A percentile compares a stretch with the other conserved stretches of the same genome.
These are phyloP conservation scores for Nannochloropsis gaditana DNA, from an alignment of 108 stramenopile genomes.

Conservation along the genomic window DNA sequence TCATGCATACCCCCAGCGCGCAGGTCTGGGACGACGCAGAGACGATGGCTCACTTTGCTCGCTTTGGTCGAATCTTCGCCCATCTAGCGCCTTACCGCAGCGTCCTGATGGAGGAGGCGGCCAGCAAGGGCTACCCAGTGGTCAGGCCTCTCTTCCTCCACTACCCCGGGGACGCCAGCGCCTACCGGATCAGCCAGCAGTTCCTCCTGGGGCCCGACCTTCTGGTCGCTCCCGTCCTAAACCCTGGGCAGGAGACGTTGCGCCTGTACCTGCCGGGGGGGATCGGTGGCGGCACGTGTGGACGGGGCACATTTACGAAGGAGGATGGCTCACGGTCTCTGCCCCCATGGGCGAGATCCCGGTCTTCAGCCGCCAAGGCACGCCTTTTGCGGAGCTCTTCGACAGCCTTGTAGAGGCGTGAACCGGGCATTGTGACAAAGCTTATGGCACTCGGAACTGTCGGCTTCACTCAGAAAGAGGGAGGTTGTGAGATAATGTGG, in stretches of 20 bases:
- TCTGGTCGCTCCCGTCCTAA: not conserved
- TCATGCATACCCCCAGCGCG: conserved; percentile 18
- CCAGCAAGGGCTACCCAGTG: conserved; percentile 53
- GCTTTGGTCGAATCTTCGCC: conserved; percentile 49
- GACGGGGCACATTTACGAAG: not conserved
- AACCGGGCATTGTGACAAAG: not conserved
- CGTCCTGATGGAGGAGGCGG: conserved; percentile 50
- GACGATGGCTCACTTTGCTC: conserved; percentile 46
- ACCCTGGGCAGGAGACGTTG: not conserved
- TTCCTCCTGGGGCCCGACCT: not conserved
- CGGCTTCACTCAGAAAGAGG: too few species aligned
- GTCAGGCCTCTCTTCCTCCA: conserved; percentile 57
- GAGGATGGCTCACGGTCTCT: not conserved
- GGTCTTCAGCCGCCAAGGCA: not conserved
- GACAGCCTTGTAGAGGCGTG: not conserved
- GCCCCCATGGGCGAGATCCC: not conserved
- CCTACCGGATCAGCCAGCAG: not conserved
- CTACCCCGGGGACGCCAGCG: conserved; percentile 34
- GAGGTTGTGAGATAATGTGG: too few species aligned
- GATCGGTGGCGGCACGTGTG: not conserved
- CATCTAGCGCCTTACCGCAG: conserved; percentile 53
- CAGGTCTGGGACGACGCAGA: conserved; percentile 47
- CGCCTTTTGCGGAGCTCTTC: not conserved
- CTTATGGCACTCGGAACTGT: too few species aligned
- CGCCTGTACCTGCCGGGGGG: not conserved